Percentiles rank a stretch among this genome's conserved stretches.
Conservation (phyloP, 345 rosid genomes). For the Theobroma cacao region DNA sequence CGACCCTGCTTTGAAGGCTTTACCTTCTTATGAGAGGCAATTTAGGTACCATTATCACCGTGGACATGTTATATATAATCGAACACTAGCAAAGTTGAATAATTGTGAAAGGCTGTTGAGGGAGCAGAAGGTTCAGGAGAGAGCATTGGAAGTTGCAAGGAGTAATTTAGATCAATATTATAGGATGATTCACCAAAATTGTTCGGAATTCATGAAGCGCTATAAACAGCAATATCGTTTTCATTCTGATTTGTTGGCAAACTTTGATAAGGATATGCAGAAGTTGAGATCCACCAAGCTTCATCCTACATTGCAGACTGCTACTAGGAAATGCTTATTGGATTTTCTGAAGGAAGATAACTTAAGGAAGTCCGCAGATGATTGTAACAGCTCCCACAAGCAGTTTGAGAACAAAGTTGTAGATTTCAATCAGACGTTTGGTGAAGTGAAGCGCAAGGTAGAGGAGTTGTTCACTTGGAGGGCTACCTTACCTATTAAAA, state of each 20-base stretch:
- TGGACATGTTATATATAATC: constrained; percentile 55
- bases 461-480: constrained; percentile 67
- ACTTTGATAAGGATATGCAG: constrained; percentile 72
- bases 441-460: constrained; percentile 64
- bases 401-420: constrained; percentile 90
- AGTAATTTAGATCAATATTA: constrained; percentile 81
- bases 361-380: constrained; percentile 68
- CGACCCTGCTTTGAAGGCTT: constrained; percentile 93
- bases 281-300: constrained; percentile 73
- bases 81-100: constrained; percentile 52
- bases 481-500: constrained; percentile 46
- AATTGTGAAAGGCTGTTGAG: constrained; percentile 66
- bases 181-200: constrained; percentile 71
- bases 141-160: constrained; percentile 84
- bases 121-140: constrained; percentile 88
- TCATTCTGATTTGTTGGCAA: constrained; percentile 71
- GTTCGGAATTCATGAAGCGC: constrained; percentile 80
- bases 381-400: constrained; percentile 64
- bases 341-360: constrained; percentile 91
- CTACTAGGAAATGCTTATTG: constrained; percentile 49
- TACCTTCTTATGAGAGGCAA: constrained; percentile 86
- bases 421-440: constrained; percentile 79
- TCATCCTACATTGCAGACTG: constrained; percentile 70
- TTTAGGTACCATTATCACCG: constrained; percentile 73
- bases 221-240: constrained; percentile 66